These are phyloP conservation scores for Areca catechu DNA, from an alignment of 176 grass and related monocot genomes.

Conservation along the genomic window DNA sequence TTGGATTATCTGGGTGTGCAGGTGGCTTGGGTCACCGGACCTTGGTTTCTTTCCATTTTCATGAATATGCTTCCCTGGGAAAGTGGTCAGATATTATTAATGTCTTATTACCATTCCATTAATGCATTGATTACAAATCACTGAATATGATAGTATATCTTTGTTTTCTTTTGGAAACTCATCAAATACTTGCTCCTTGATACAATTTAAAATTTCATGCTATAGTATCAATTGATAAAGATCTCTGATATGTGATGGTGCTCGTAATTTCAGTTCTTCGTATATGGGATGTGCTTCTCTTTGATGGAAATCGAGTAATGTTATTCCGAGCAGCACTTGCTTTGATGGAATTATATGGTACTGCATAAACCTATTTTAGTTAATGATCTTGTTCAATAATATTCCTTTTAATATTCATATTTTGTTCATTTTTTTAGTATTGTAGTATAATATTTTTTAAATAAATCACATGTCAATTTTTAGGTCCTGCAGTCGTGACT, in stretches of 20 bases:
- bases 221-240: no score
- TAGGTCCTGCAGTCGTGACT: conserved; percentile 85
- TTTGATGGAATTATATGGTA: conserved; percentile 99
- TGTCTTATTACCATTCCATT: conserved; percentile 25
- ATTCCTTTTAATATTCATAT: conserved; percentile 9
- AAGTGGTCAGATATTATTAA: conserved; percentile 79
- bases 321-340: conserved; percentile 73
- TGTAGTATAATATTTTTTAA: no score
- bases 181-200: no score
- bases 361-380: conserved; percentile 15
- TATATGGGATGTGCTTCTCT: conserved; percentile 88
- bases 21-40: conserved; percentile 92
- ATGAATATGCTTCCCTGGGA: conserved; percentile 99
- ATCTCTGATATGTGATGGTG: no score
- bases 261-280: conserved; percentile 61
- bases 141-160: background rate
- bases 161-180: no score
- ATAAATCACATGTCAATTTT: conserved; percentile 21
- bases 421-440: conserved; percentile 5
- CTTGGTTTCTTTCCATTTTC: conserved; percentile 99
- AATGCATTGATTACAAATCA: background rate
- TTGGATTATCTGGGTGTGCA: conserved; percentile 84
- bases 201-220: no score
- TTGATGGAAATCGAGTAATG: conserved; percentile 94
- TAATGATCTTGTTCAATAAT: conserved; percentile 1